Evolutionary conservation across 2,329 filamentous ascomycete species (phyloP), one percentile per base, ranked within the genome.

Genomic region (Geosmithia morbida): DNA sequence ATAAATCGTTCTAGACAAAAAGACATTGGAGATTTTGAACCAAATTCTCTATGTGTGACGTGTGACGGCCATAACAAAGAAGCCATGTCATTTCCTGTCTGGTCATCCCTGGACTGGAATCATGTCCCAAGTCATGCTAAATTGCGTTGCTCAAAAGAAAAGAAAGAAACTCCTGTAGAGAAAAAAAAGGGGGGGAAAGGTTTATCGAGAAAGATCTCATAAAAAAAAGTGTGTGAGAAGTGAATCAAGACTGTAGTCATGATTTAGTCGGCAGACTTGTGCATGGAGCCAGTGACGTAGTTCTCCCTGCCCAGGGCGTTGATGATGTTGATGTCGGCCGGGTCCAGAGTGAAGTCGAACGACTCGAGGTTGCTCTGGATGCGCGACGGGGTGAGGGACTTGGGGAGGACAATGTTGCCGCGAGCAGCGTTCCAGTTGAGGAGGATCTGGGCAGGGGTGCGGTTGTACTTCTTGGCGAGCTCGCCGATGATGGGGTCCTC

Each of bases 391-490:
- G 69, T 77, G 49, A 76, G 68, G 61, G 83, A 87, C 72, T 92
- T 89, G 17, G 85, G 85, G 51, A 89, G 66, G 7, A 83, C 78
- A 43, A 87, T 77, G 57, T 81, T 83, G 46, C 80, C 81, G 56
- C 86, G 76, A 60, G 90, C 83, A 51, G 88, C 65, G 51, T 79
- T 84, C 87, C 86, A 92, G 52, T 85, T 75, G 47, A 94, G 72
- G 59, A 92, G 66, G 46, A 94, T 65, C 65, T 92, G 86, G 8
- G 80, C 85, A 7, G 81, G 75, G 1, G 80, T 83, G 60, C 79
- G 85, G 11, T 64, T 64, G 63, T 92, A 87, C 63, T 86, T 84
- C 57, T 75, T 69, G 7, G 82, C 72, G 22, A 92, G 63, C 37
- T 68, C 64, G 8, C 72, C 65, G 53, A 92, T 75, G 6, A 71